Evolutionary conservation across 768 basidiomycete species (phyloP), one percentile per base, ranked within the genome.

Genomic region (Xanthoconium purpureum): DNA sequence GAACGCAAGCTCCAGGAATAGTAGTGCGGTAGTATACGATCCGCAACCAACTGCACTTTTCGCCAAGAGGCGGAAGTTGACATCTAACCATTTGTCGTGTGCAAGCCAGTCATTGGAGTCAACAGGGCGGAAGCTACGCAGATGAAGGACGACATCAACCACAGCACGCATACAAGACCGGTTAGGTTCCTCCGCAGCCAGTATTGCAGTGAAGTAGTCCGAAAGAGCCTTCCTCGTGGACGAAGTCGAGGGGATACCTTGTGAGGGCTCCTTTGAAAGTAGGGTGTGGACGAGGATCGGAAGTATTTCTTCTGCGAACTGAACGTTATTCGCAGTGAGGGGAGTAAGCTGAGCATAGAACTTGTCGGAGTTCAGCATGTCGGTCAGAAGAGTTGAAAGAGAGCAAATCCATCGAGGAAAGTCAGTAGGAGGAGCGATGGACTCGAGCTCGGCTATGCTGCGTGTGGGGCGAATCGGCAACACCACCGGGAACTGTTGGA

Each of bases 11-110:
- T 98, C 96, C 35, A 97, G 75, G 67, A 95, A 96, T 29, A 98
- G 77, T 24, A 98, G 77, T 0, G 92, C 89, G 0, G 95, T 95
- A 5, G 93, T 93, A 68, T 91, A 97, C 9, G 91, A 85, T 0
- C 89, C 90, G 55, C 87, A 94, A 36, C 74, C 68, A 52, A 91
- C 83, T 4, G 95, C 90, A 36, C 83, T 87, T 58, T 75, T 75
- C 11, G 88, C 85, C 24, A 98, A 78, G 6, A 92, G 73, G 2
- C 80, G 66, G 64, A 80, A 91, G 60, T 96, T 85, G 42, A 98
- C 63, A 36, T 81, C 75, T 12, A 99, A 78, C 97, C 97, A 98
- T 57, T 79, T 80, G 67, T 92, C 84, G 62, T 88, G 81, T 2
- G 81, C 79, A n/a, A 78, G 64, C 20, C 72, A 73, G 47, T 78